Evolutionary conservation across 2,329 filamentous ascomycete genomes (phyloP).

Genomic region (Fusarium subtropicale): DNA sequence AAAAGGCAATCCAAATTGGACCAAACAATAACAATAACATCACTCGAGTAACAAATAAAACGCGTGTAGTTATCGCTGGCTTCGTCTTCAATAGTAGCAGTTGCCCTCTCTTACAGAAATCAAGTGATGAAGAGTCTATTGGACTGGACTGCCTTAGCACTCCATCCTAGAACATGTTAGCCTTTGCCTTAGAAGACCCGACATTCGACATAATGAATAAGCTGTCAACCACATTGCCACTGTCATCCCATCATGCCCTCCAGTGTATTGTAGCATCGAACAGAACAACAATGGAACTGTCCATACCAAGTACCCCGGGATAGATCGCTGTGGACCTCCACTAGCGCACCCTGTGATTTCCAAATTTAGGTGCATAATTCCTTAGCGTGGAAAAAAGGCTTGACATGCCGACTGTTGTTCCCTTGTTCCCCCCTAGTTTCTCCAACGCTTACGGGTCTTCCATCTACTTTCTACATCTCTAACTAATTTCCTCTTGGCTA

Average conservation of each 20-base stretch:
- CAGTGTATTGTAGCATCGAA: not conserved
- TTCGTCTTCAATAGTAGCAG: no score
- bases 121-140: not conserved
- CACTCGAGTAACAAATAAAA: not conserved
- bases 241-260: not conserved
- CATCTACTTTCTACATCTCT: constrained; percentile 14
- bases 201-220: no score
- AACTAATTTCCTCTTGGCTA: constrained; percentile 16
- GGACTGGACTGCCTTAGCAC: not conserved
- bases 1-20: not conserved
- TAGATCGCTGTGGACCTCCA: constrained; percentile 12
- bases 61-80: not conserved
- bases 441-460: constrained; percentile 5
- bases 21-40: not conserved
- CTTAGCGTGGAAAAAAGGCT: constrained; percentile 28
- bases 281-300: not conserved
- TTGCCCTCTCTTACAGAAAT: not conserved
- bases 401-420: constrained; percentile 6
- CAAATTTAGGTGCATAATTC: constrained; percentile 27
- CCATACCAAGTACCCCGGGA: constrained; percentile 10
- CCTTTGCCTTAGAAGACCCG: not conserved
- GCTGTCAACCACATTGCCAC: not conserved
- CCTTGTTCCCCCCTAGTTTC: constrained; percentile 33
- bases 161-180: not conserved
- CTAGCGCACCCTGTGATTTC: constrained; percentile 24